Base-by-base conservation (phyloP, 192 early-diverging fungal species). In the Coemansia sp. region DNA sequence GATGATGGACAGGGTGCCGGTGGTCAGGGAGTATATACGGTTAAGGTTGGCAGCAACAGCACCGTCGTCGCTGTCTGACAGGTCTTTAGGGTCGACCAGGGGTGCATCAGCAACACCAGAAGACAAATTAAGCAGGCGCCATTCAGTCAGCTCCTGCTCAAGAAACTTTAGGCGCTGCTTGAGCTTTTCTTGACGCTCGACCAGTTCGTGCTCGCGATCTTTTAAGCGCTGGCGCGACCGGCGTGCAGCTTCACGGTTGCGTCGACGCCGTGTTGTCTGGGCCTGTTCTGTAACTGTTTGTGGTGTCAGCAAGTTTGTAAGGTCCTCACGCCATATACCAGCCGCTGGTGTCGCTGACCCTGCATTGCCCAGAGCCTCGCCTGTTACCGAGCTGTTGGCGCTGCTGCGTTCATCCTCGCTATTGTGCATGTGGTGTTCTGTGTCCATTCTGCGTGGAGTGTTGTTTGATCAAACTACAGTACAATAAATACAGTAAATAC, bases 241-340 rank as follows among this genome's bases (percentile, higher is more conserved):
- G 41, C 76, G 66, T n/a, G 76, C 76, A 4, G 76, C 70, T 19
- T 79, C 70, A 19, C 76, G 66, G 25, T 79, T 79, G 15, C 76
- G 76, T 59, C 61, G 72, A 45, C 76, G 70, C 52, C 70, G 63
- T 29, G 53, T 57, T 15, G 66, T 70, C 64, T 70, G 76, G 12
- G 70, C 67, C 23, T 70, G 67, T 32, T 79, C 76, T 21, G 48
- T 7, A 1, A 73, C 64, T 3, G 67, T 79, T 14, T 70, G 70
- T 8, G 70, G 70, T 7, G 76, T 79, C 32, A 73, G 67, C 19
- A 79, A 47, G 22, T 69, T 67, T 59, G 63, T 69, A 24, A 73
- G 43, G 17, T 73, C 67, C 7, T 79, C 67, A 17, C 60, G 68
- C 76, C 76, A 79, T 27, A 47, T 4, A 5, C n/a, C 12, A 5